Percentiles rank a stretch among this genome's conserved stretches.
phyloP scores from a whole-genome alignment of 768 basidiomycete genomes.

The Hirschioporus abietinus region DNA sequence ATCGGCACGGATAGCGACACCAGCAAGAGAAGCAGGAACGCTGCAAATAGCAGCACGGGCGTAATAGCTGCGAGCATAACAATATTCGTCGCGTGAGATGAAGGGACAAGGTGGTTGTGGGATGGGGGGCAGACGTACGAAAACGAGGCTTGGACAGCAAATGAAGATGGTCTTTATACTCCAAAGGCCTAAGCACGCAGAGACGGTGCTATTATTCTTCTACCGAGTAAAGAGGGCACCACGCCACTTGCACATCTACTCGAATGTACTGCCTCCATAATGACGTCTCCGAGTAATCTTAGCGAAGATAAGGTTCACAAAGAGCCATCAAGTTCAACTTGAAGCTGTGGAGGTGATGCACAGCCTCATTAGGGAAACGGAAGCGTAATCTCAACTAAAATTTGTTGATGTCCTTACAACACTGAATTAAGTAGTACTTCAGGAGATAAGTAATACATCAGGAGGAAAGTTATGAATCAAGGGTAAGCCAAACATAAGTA shows the following conservation, averaged over 20 bases:
- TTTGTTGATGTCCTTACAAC: too few relatives aligned
- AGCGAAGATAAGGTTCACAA: not conserved
- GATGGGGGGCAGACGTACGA: not conserved
- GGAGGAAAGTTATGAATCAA: too few relatives aligned
- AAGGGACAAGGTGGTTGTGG: not conserved
- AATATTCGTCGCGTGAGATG: not conserved
- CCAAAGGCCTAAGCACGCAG: not conserved
- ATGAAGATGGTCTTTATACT: not conserved
- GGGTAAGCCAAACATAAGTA: too few relatives aligned
- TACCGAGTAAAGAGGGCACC: not conserved
- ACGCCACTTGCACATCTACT: not conserved
- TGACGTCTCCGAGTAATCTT: not conserved
- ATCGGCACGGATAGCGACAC: conserved; percentile 59
- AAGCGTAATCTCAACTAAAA: too few relatives aligned
- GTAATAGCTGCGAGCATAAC: conserved; percentile 24
- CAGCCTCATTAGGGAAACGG: too few relatives aligned
- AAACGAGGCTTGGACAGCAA: not conserved
- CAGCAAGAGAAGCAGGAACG: conserved; percentile 57
- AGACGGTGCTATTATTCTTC: not conserved
- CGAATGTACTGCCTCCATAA: not conserved
- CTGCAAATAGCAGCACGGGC: conserved; percentile 41
- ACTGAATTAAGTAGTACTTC: too few relatives aligned
- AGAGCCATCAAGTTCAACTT: not conserved
- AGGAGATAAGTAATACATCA: too few relatives aligned
- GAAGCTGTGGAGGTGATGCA: too few relatives aligned